Base-by-base conservation (phyloP, 2,329 filamentous ascomycete species). In the Scedosporium apiospermum region DNA sequence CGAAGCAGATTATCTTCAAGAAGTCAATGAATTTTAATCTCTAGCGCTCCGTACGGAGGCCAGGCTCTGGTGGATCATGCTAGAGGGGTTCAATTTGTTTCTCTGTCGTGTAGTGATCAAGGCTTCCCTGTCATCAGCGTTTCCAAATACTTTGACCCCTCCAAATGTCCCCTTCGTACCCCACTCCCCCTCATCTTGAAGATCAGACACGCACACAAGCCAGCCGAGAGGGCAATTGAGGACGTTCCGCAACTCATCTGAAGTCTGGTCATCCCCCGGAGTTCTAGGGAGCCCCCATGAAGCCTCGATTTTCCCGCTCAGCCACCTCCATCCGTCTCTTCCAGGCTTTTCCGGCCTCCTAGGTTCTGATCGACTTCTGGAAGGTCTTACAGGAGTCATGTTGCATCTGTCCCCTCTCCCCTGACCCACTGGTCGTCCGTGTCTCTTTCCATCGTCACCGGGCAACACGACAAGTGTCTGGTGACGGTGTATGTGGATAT, bases 131-230 rank as follows among this genome's bases (percentile, higher is more conserved):
- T 27, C 60, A 57, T 30, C 49, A 14, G 49, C 6, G 53, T 61
- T 42, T 57, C 21, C 61, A 27, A 26, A 49, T 60, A 27, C 49
- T 44, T 41, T 51, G 59, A 34, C 55, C 51, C 38, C 42, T 46
- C 55, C 23, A 23, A 23, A 2, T 23, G 23, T 3, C 23, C 44
- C 26, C 59, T 55, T 26, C 46, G 44, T 57, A 62, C 63, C 65
- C 66, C 64, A 65, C 61, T 62, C 64, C 38, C 63, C 64, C 63
- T 65, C 65, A 63, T 65, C 63, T 61, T 63, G 68, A 64, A 68
- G 66, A 71, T 71, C 69, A 71, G 64, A 68, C 67, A 67, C 64
- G 66, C 64, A 65, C 64, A 51, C 57, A 23, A 59, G 26, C 46
- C 46, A 61, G 23, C 60, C 60, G 60, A 44, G 46, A 57, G 60